phyloP scores from a whole-genome alignment of 768 basidiomycete genomes.

The Thelephora aurantiotincta region DNA sequence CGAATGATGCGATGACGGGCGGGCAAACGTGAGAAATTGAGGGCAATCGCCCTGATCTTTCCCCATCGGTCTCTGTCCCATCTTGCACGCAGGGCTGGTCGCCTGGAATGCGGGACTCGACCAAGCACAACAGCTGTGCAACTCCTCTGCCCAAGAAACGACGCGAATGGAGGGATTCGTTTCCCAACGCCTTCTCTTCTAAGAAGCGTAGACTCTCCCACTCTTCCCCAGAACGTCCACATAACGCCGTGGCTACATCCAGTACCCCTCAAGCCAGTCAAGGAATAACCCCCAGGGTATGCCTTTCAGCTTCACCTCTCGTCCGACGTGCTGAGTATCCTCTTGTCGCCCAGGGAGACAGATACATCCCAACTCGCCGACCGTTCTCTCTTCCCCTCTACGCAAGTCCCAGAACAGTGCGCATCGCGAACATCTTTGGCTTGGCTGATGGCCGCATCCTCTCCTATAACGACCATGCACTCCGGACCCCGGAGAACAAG shows the following conservation, averaged over 20 bases:
- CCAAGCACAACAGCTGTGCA: neutral
- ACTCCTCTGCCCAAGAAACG: neutral
- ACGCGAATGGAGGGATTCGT: neutral
- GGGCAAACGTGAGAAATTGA: too few relatives aligned
- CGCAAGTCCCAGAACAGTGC: conserved; percentile 50
- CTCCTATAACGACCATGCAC: conserved; percentile 29
- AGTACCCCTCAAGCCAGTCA: neutral
- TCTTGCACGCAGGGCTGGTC: too few relatives aligned
- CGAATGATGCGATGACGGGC: too few relatives aligned
- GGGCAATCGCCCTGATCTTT: too few relatives aligned
- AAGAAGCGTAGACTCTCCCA: neutral
- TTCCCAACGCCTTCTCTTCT: neutral
- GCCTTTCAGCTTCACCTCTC: neutral
- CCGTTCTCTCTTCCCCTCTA: conserved; percentile 39
- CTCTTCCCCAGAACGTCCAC: neutral
- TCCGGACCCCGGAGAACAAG: conserved; percentile 20
- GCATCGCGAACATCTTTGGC: conserved; percentile 50
- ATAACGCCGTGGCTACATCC: neutral
- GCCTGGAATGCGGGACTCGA: too few relatives aligned
- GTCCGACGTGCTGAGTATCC: neutral
- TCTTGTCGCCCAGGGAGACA: conserved; percentile 30
- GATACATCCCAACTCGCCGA: conserved; percentile 44
- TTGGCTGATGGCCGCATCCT: conserved; percentile 41
- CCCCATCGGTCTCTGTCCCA: too few relatives aligned
- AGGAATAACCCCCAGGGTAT: neutral